Base-by-base conservation (phyloP, 257 asterid species). In the Linderniella brevidens region DNA sequence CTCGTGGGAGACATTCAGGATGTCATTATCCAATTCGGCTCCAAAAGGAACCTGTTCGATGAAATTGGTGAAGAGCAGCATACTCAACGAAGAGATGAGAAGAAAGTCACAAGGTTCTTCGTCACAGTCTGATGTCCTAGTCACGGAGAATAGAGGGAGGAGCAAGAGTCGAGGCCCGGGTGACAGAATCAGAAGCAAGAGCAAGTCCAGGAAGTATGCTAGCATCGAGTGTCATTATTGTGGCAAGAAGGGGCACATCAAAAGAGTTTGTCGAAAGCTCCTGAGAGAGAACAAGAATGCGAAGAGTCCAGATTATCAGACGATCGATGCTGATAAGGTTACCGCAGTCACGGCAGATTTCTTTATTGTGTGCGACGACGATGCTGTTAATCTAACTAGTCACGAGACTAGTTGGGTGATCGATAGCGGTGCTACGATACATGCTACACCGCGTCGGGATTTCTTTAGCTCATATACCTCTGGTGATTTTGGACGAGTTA, bases 61-160 rank as follows among this genome's bases (percentile, higher is more conserved):
- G 57, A 50, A 19, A 2, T 13, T 56, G 9, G 39, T 15, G 1
- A 53, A 54, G 13, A 13, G 46, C 8, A 15, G 41, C 4, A 9
- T 60, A 11, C 42, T 60, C 17, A 60, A 61, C 41, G 54, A 55
- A 14, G 58, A 43, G 15, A 37, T 42, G 57, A 49, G 62, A 20
- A 60, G 66, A 37, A 52, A 39, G 11, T 19, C 41, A 11, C 52
- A 50, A 0, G 58, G 52, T 20, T 41, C 25, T 11, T 58, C 37
- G 0, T 10, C 37, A 5, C 35, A 38, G 0, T 37, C 19, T 8
- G 49, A 57, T 3, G 42, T 40, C 0, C 4, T 42, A 9, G 45
- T 17, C 12, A 14, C 15, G 3, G 46, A 50, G 8, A n/a, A 17
- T 0, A 17, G 45, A 17, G 46, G 52, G 46, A 50, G 40, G 41